Percentiles rank a stretch among this genome's conserved stretches.
These are phyloP conservation scores for Botryotinia narcissicola DNA, from an alignment of 2,329 filamentous ascomycete genomes.

Conservation along the genomic window DNA sequence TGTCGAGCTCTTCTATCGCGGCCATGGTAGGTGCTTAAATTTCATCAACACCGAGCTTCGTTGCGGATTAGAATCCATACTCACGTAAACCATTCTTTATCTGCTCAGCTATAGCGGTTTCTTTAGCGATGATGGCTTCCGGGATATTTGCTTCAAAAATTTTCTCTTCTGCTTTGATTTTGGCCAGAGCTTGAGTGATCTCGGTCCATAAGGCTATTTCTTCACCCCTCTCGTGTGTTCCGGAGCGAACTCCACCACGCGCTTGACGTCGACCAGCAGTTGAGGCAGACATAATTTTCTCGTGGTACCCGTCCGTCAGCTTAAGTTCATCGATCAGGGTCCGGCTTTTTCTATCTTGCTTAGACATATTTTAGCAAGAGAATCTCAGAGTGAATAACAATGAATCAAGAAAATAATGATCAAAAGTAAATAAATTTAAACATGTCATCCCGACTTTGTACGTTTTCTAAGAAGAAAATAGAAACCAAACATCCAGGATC, in stretches of 20 bases:
- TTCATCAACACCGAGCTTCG: slow-evolving; percentile 1
- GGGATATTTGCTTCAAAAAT: slow-evolving; percentile 18
- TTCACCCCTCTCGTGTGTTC: slow-evolving; percentile 25
- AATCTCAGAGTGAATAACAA: not conserved
- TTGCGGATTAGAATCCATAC: not conserved
- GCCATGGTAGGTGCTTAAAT: slow-evolving; percentile 28
- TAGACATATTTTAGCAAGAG: slow-evolving; percentile 12
- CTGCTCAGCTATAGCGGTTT: slow-evolving; percentile 23
- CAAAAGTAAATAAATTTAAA: not conserved
- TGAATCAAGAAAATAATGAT: not conserved
- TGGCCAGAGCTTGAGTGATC: slow-evolving; percentile 21
- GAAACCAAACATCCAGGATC: not conserved
- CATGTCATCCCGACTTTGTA: slow-evolving; percentile 2
- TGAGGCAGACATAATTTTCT: slow-evolving; percentile 24
- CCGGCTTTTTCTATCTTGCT: not conserved
- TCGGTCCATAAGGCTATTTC: slow-evolving; percentile 24
- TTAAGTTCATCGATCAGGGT: not conserved
- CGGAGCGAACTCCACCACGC: slow-evolving; percentile 24
- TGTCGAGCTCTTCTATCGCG: slow-evolving; percentile 30
- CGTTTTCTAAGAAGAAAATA: not conserved
- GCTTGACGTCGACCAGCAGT: slow-evolving; percentile 22
- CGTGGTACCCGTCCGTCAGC: not conserved
- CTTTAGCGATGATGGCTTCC: slow-evolving; percentile 26
- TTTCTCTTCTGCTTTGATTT: slow-evolving; percentile 24
- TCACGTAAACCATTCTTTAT: slow-evolving; percentile 24